Evolutionary conservation across 805 yeast species (phyloP).

Genomic region (Saccharomycopsis lassenensis): DNA sequence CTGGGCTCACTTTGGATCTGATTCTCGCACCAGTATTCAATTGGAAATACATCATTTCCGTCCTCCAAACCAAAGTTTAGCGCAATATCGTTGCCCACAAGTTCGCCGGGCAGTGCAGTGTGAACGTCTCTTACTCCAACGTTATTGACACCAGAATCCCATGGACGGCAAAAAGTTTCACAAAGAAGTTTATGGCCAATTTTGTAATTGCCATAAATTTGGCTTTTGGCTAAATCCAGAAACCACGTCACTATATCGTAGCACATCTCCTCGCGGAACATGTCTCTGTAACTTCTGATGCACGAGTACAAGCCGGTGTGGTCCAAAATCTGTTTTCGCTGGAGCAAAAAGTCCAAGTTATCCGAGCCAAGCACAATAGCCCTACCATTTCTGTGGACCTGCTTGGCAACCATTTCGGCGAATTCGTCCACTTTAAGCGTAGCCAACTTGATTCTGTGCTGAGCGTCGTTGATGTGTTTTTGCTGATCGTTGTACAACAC

Average conservation of each 20-base stretch:
- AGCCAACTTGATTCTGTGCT: constrained; percentile 49
- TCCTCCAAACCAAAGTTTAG: constrained; percentile 1
- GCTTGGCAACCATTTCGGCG: constrained; percentile 61
- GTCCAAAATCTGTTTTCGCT: constrained; percentile 44
- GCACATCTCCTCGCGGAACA: constrained; percentile 72
- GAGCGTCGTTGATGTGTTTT: constrained; percentile 66
- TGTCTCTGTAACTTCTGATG: constrained; percentile 56
- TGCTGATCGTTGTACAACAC: constrained; percentile 70
- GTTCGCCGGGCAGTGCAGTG: constrained; percentile 4
- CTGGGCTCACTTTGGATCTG: neutral
- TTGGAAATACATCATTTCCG: neutral
- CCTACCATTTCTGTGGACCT: constrained; percentile 53
- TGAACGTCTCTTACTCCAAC: neutral
- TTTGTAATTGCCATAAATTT: constrained; percentile 38
- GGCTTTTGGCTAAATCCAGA: constrained; percentile 42
- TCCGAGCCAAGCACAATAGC: constrained; percentile 55
- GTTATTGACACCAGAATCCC: constrained; percentile 42
- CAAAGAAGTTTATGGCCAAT: constrained; percentile 41
- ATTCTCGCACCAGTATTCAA: neutral
- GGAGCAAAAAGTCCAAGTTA: constrained; percentile 37
- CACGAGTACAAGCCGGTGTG: constrained; percentile 50
- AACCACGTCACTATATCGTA: constrained; percentile 63
- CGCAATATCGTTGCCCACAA: constrained; percentile 5
- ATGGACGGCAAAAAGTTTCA: constrained; percentile 45
- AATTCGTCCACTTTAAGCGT: constrained; percentile 54